phyloP scores from a whole-genome alignment of 257 asterid species.

The Gynochthodes officinalis region DNA sequence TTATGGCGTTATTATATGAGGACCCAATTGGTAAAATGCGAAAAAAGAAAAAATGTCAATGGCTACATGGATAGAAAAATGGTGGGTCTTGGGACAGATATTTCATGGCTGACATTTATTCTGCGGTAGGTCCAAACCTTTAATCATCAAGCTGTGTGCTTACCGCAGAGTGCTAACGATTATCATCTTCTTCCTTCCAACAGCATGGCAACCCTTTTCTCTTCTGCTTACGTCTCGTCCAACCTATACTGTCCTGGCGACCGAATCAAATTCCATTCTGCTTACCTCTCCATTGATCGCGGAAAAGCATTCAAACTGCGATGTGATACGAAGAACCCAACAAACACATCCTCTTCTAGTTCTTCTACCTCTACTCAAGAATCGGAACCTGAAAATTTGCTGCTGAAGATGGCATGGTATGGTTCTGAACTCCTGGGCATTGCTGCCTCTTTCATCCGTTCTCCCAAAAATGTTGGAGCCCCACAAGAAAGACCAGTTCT shows the following conservation, averaged over 20 bases:
- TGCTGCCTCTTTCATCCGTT: constrained; percentile 77
- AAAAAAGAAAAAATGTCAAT: neutral
- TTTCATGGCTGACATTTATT: constrained; percentile 22
- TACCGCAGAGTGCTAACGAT: neutral
- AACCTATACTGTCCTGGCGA: constrained; percentile 16
- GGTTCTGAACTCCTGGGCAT: constrained; percentile 83
- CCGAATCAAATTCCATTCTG: constrained; percentile 17
- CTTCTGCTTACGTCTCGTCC: constrained; percentile 29
- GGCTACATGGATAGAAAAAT: neutral
- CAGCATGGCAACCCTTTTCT: constrained; percentile 46
- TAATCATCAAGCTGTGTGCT: neutral
- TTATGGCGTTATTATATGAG: neutral
- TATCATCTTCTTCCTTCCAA: neutral
- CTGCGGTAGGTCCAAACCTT: neutral
- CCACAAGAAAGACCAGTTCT: constrained; percentile 35
- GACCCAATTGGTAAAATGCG: neutral
- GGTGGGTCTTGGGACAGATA: neutral
- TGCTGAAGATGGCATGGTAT: constrained; percentile 84
- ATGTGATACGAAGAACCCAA: constrained; percentile 37
- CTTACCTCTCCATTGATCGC: constrained; percentile 1
- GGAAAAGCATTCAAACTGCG: constrained; percentile 21
- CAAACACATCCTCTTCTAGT: constrained; percentile 17
- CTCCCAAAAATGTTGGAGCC: constrained; percentile 36
- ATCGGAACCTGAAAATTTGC: constrained; percentile 53
- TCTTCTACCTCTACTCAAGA: constrained; percentile 20